Base-by-base conservation (phyloP, 2,329 filamentous ascomycete genomes). In the Botrytis aclada region DNA sequence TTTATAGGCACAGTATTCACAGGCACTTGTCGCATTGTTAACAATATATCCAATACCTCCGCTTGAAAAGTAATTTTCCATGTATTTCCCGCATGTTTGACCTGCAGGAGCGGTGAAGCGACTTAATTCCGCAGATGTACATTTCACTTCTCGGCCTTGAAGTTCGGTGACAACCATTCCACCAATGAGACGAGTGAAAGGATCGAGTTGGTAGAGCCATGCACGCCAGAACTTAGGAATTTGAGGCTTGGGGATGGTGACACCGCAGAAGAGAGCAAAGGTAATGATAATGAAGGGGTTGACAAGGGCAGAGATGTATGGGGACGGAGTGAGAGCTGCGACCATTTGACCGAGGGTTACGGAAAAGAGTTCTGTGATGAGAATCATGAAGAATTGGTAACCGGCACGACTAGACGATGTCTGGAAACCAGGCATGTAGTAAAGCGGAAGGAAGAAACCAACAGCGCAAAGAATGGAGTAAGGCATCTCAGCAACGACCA, bases 251-350 rank as follows among this genome's bases (percentile, higher is more conserved):
- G 94, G 92, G 69, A 97, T 93, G 0, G 93, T 92, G 74, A 97
- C 94, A 82, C 94, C 94, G 79, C 93, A 97, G 88, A 97, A 97
- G 37, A 97, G 87, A 1, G 92, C 88, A 79, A 97, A 95, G 73
- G 91, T 89, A 81, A 96, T 93, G 82, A 94, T 90, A 80, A 96
- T 84, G 80, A 95, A 93, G 0, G 94, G 94, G 78, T 97, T 94
- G 76, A 93, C 87, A 77, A 95, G 89, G 22, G 91, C 89, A 0
- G 92, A 90, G 77, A 97, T 93, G 82, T 94, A 94, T 2, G 92
- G 89, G 37, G 88, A 90, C 0, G 94, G 93, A 0, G 93, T 96
- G 72, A 95, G 83, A 0, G 94, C 90, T 0, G 93, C 90, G 7
- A 97, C 86, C 72, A 88, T 88, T 80, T 95, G 94, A 4, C 88